Percentiles rank a stretch among this genome's conserved stretches.
Evolutionary conservation across 352 stramenopile species (phyloP).

Genomic region (Blastocystis sp.): DNA sequence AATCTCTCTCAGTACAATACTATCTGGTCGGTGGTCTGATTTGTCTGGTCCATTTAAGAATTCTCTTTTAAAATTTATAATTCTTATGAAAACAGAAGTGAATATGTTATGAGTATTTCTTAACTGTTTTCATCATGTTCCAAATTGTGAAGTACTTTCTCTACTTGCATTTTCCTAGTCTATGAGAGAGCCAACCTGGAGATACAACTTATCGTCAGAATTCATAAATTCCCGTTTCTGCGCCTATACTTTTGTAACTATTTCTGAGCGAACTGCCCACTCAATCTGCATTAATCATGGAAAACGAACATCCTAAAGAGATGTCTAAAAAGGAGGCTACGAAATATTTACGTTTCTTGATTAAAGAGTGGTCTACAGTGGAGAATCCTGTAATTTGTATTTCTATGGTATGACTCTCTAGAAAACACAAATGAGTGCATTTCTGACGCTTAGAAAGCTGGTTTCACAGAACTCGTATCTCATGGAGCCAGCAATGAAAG

Average conservation of each 20-base stretch:
- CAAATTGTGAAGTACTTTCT: neutral
- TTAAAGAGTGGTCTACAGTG: constrained; percentile 22
- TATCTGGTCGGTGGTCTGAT: neutral
- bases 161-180: no score
- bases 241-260: neutral
- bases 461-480: constrained; percentile 39
- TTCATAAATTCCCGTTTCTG: neutral
- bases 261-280: neutral
- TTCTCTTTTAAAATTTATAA: neutral
- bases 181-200: no score
- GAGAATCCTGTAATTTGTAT: neutral
- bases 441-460: constrained; percentile 40
- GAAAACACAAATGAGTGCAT: constrained; percentile 24
- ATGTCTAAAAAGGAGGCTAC: constrained; percentile 57
- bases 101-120: neutral
- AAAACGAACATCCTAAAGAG: neutral
- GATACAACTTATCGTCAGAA: no score
- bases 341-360: constrained; percentile 46
- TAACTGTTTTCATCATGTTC: neutral
- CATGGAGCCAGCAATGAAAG: constrained; percentile 23
- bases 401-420: neutral
- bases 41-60: neutral
- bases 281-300: neutral
- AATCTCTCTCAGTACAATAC: neutral
- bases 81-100: neutral